Conservation (phyloP, 371 early-diverging fungal species). For the Syncephalis plumigaleata region DNA sequence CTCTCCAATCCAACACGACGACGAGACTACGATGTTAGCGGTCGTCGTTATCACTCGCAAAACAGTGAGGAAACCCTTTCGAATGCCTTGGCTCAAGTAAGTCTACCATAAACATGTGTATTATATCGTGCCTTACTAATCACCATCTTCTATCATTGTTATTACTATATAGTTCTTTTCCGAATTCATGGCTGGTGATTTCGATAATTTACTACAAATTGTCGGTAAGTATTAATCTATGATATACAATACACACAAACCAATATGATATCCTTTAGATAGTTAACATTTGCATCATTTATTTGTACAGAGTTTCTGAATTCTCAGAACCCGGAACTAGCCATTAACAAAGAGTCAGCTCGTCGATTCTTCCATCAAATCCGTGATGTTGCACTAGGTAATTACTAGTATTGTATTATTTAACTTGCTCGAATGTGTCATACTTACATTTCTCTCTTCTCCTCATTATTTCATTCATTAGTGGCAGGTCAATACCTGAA, state of each 20-base stretch:
- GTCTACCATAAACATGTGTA: background rate
- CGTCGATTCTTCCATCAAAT: background rate
- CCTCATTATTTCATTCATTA: conserved; percentile 4
- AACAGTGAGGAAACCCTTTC: conserved; percentile 29
- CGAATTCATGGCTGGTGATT: conserved; percentile 50
- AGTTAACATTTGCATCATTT: too few relatives aligned
- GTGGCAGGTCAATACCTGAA: conserved; percentile 41
- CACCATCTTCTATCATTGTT: background rate
- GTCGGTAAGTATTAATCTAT: conserved; percentile 22
- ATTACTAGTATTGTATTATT: background rate
- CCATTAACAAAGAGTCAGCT: conserved; percentile 1
- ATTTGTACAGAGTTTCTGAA: background rate
- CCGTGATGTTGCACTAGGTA: background rate
- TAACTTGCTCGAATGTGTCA: background rate
- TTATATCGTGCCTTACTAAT: background rate
- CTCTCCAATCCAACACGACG: conserved; percentile 30
- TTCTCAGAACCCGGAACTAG: background rate
- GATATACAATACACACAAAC: background rate
- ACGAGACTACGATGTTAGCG: conserved; percentile 31
- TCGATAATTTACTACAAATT: conserved; percentile 37
- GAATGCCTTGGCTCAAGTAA: conserved; percentile 33
- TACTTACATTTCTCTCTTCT: background rate
- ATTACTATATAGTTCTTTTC: conserved; percentile 23
- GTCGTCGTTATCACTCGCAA: conserved; percentile 16
- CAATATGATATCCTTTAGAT: too few relatives aligned